Evolutionary conservation across 2,329 filamentous ascomycete species (phyloP), one percentile per base, ranked within the genome.

Genomic region (Mollisiaceae sp.): DNA sequence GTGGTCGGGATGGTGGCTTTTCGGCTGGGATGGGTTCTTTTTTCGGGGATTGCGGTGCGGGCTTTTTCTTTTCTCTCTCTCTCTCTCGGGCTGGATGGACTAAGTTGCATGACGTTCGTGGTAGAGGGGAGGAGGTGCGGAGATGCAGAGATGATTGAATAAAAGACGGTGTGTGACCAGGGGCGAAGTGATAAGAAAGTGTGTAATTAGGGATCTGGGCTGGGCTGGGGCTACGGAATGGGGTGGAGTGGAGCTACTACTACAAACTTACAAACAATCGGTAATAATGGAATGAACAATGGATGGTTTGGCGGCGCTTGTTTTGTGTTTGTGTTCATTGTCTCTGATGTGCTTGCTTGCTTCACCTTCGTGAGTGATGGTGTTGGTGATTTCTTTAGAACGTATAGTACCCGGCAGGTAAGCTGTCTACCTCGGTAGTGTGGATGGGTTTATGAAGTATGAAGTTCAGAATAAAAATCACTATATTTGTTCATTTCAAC

Each of bases 221-320:
- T 32, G 27, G 27, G 8, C 9, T n/a, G n/a, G n/a, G n/a, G n/a
- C n/a, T n/a, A n/a, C n/a, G n/a, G n/a, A n/a, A n/a, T n/a, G n/a
- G n/a, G n/a, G n/a, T n/a, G n/a, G n/a, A n/a, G 6, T 59, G 32
- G 24, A 24, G 50, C 50, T 54, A 54, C 50, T 54, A 54, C 50
- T 22, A 50, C 45, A 22, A 54, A 47, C 8, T 24, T 32, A 54
- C 22, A 27, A 32, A 54, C 45, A 50, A 50, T 20, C 45, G 57
- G 57, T 59, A 59, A 59, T 59, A 59, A 61, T 54, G 43, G 38
- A 35, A 61, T 45, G 60, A 22, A 36, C 50, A 54, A 62, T 52
- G 50, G n/a, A 47, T 47, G 50, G 50, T 24, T 54, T 54, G 50
- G n/a, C 22, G 50, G 50, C 50, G 50, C 45, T 50, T 27, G 24